These are phyloP conservation scores for Hymenochaete sp. DNA, from an alignment of 1,284 basidiomycete species.

Conservation along the genomic window DNA sequence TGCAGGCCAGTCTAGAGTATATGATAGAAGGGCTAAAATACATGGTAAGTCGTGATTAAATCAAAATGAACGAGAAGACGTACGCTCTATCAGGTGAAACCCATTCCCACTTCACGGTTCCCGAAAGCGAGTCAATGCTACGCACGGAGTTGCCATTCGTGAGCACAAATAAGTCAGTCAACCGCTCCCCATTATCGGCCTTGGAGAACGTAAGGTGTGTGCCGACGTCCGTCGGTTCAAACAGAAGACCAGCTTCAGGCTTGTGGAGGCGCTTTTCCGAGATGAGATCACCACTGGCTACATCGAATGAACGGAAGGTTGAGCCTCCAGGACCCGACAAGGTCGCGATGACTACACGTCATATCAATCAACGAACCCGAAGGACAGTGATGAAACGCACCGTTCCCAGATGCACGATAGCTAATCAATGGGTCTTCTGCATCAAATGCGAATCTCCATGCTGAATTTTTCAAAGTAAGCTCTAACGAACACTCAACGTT, in stretches of 20 bases:
- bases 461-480: constrained; percentile 32
- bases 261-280: constrained; percentile 58
- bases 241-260: constrained; percentile 34
- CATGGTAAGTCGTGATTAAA: background rate
- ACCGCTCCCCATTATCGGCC: constrained; percentile 25
- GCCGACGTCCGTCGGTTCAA: constrained; percentile 44
- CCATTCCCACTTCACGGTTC: constrained; percentile 59
- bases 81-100: constrained; percentile 54
- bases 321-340: constrained; percentile 72
- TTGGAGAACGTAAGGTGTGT: constrained; percentile 33
- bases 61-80: constrained; percentile 20
- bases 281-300: constrained; percentile 56
- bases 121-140: constrained; percentile 38
- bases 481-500: constrained; percentile 7
- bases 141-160: constrained; percentile 53
- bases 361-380: background rate
- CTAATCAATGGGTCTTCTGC: constrained; percentile 58
- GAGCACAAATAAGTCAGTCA: constrained; percentile 40
- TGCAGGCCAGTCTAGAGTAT: constrained; percentile 52
- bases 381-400: constrained; percentile 33
- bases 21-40: constrained; percentile 49
- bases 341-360: constrained; percentile 48
- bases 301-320: constrained; percentile 64
- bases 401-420: constrained; percentile 54
- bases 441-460: constrained; percentile 75